Conservation (phyloP, 306 rosid species). For the Astragalus glycyphyllos region DNA sequence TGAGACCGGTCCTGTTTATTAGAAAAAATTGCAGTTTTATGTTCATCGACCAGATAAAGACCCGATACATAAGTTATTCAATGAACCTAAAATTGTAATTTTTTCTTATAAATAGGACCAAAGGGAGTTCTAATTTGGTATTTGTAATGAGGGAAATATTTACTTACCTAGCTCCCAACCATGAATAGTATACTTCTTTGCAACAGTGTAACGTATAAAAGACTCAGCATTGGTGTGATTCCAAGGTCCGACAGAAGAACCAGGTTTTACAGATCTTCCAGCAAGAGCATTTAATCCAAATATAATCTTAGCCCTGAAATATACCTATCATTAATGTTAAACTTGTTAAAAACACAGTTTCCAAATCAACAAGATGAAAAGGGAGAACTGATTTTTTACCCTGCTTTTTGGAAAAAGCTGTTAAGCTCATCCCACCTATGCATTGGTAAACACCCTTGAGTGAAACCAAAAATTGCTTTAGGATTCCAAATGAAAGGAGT, state of each 20-base stretch:
- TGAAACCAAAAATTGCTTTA: conserved; percentile 67
- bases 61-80: too few relatives aligned
- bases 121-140: background rate
- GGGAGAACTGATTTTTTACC: conserved; percentile 56
- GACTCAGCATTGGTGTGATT: conserved; percentile 73
- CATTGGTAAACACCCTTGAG: conserved; percentile 81
- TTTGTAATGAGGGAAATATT: conserved; percentile 29
- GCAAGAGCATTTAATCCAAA: conserved; percentile 90
- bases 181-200: conserved; percentile 67
- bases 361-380: conserved; percentile 32
- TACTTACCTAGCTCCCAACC: conserved; percentile 97
- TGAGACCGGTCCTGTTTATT: background rate
- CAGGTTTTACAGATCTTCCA: conserved; percentile 51
- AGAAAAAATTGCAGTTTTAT: too few relatives aligned
- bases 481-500: conserved; percentile 56
- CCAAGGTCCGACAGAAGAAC: conserved; percentile 76
- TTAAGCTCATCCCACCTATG: conserved; percentile 92
- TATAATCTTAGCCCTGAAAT: conserved; percentile 77
- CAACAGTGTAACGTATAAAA: conserved; percentile 72
- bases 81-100: too few relatives aligned
- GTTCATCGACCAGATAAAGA: too few relatives aligned
- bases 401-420: conserved; percentile 75
- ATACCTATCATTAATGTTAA: conserved; percentile 38
- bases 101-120: too few relatives aligned
- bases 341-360: conserved; percentile 28